Evolutionary conservation across 1,284 basidiomycete genomes (phyloP), one percentile per base, ranked within the genome.

Genomic region (Cryptococcus sp.): DNA sequence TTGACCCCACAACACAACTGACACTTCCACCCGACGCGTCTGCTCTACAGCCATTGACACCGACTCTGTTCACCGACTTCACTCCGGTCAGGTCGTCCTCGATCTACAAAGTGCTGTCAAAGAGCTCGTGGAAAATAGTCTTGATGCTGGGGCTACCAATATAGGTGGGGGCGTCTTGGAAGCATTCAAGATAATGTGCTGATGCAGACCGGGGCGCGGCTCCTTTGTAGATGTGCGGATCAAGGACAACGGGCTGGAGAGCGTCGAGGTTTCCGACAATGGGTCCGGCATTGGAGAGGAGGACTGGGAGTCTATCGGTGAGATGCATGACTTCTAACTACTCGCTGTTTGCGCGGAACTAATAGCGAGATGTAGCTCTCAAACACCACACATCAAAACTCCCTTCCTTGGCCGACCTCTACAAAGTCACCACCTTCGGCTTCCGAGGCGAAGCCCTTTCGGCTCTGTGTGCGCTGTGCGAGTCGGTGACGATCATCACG

Each of bases 341-440:
- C 28, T 33, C 28, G 9, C 28, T 13, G 5, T 21, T 33, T 0
- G 21, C 16, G 24, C 21, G 4, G 15, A 37, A 28, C 52, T 60
- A 16, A 57, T 16, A 33, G 16, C 13, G 16, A 4, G 36, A n/a
- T 47, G 13, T 63, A 90, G 93, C 85, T 2, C 80, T 94, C 56
- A 97, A 96, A 72, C 91, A 98, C 68, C 85, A 94, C 72, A 98
- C 95, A 0, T 97, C 94, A 15, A 98, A 98, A 73, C 81, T 98
- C 0, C 77, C 85, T 0, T 83, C 85, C 1, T 91, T 89, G 67
- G 79, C 83, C 3, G 89, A 92, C 66, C 82, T 98, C 1, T 79
- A 84, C 0, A 78, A 82, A 0, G 84, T 98, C 4, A 79, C 80
- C 2, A 94, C 94, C 0, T 98, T 98, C 74, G 96, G 96, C 0